phyloP scores from a whole-genome alignment of 805 yeast genomes.

The Suhomyces emberorum region DNA sequence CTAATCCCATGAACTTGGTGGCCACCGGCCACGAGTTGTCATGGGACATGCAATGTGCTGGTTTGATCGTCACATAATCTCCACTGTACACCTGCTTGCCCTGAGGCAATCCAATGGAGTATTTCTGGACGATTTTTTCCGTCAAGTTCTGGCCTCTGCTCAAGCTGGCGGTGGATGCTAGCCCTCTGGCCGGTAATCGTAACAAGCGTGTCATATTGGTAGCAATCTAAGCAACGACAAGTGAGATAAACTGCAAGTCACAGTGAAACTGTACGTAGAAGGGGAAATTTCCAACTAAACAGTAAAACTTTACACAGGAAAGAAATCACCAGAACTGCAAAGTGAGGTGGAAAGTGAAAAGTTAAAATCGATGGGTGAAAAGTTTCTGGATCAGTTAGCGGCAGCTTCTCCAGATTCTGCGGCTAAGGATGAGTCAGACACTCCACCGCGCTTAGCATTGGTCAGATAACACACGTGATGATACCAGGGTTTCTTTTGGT shows the following conservation, averaged over 20 bases:
- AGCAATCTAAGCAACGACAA: no score
- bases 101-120: conserved; percentile 80
- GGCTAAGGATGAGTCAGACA: conserved; percentile 7
- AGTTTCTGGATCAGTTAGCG: neutral
- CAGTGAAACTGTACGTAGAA: no score
- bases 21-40: conserved; percentile 99
- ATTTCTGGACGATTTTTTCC: conserved; percentile 91
- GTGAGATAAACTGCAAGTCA: no score
- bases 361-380: neutral
- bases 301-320: no score
- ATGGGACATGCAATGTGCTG: conserved; percentile 98
- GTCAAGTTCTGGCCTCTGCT: conserved; percentile 75
- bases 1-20: conserved; percentile 89
- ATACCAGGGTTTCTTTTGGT: no score
- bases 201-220: neutral
- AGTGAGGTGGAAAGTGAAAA: no score
- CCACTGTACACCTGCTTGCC: conserved; percentile 80
- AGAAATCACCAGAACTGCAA: no score
- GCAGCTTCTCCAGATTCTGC: conserved; percentile 5
- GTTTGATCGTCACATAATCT: conserved; percentile 91
- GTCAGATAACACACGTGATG: no score
- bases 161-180: conserved; percentile 4
- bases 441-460: conserved; percentile 5
- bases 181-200: conserved; percentile 3
- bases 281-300: no score